These are phyloP conservation scores for Cubamyces sp. DNA, from an alignment of 768 basidiomycete species.

Conservation along the genomic window DNA sequence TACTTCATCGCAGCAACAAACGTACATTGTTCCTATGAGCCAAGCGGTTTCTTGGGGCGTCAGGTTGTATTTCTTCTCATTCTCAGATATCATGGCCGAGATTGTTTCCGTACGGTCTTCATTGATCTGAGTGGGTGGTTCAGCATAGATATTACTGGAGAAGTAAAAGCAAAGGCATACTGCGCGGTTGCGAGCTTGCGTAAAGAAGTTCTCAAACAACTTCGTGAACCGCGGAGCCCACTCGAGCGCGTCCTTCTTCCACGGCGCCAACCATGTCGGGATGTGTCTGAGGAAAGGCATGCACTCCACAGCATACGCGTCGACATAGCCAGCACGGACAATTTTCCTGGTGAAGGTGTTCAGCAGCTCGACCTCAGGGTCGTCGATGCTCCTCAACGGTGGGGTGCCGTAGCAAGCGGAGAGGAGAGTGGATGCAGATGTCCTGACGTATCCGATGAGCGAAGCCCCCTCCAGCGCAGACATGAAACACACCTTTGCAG, in stretches of 20 bases:
- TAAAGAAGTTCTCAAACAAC: conserved; percentile 31
- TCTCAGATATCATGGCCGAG: conserved; percentile 17
- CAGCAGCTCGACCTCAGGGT: conserved; percentile 28
- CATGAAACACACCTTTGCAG: conserved; percentile 26
- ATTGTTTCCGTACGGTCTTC: conserved; percentile 15
- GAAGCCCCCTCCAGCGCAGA: too few relatives aligned
- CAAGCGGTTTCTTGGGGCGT: conserved; percentile 25
- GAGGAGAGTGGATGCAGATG: conserved; percentile 36
- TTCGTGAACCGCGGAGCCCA: conserved; percentile 32
- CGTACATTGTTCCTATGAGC: conserved; percentile 29
- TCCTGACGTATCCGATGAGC: conserved; percentile 9
- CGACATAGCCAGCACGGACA: conserved; percentile 41
- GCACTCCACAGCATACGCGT: conserved; percentile 41
- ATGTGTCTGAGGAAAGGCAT: conserved; percentile 40
- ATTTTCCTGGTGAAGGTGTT: conserved; percentile 34
- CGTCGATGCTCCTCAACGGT: conserved; percentile 24
- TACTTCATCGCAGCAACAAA: too few relatives aligned
- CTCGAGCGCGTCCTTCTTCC: conserved; percentile 34
- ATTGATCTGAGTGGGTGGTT: not conserved
- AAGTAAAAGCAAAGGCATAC: not conserved
- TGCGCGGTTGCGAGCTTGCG: conserved; percentile 11
- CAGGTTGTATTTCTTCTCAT: conserved; percentile 15
- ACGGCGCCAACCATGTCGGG: conserved; percentile 35
- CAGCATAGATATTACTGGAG: not conserved
- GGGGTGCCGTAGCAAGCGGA: conserved; percentile 31